These are phyloP conservation scores for cucumber (Cucumis sativus) DNA, from an alignment of 306 rosid species.

Conservation along the genomic window DNA sequence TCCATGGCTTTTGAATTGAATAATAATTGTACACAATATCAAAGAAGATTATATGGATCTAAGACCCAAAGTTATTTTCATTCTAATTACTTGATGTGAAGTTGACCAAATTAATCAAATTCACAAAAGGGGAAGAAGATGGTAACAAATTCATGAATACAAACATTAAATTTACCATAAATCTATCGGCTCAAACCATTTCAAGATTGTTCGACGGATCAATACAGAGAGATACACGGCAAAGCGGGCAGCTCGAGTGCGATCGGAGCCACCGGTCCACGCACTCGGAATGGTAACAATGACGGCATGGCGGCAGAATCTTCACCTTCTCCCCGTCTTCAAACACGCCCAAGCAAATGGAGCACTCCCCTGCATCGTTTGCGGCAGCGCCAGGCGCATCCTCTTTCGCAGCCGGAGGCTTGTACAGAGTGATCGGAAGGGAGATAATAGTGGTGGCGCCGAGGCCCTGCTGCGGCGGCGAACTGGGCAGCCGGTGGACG, in stretches of 20 bases:
- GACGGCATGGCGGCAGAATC: slow-evolving; percentile 59
- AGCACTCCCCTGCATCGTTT: slow-evolving; percentile 34
- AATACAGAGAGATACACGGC: slow-evolving; percentile 48
- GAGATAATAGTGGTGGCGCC: slow-evolving; percentile 23
- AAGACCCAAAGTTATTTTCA: too few species aligned
- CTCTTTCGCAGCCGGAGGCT: slow-evolving; percentile 1
- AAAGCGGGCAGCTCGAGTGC: slow-evolving; percentile 76
- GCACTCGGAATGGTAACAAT: slow-evolving; percentile 66
- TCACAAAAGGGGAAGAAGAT: too few species aligned
- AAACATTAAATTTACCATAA: background rate
- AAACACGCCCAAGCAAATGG: slow-evolving; percentile 61
- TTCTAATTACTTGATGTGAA: too few species aligned
- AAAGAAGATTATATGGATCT: too few species aligned
- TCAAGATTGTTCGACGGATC: background rate
- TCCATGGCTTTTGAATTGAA: too few species aligned
- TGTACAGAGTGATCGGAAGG: slow-evolving; percentile 42
- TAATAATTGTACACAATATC: too few species aligned
- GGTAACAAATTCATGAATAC: too few species aligned
- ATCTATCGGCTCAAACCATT: background rate
- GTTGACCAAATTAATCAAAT: too few species aligned
- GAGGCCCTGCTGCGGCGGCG: slow-evolving; percentile 30
- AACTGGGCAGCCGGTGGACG: background rate
- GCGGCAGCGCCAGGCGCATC: background rate
- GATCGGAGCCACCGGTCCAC: slow-evolving; percentile 60
- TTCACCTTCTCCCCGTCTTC: slow-evolving; percentile 64